Evolutionary conservation across 805 yeast genomes (phyloP).

Genomic region (Kuraishia piskuri): DNA sequence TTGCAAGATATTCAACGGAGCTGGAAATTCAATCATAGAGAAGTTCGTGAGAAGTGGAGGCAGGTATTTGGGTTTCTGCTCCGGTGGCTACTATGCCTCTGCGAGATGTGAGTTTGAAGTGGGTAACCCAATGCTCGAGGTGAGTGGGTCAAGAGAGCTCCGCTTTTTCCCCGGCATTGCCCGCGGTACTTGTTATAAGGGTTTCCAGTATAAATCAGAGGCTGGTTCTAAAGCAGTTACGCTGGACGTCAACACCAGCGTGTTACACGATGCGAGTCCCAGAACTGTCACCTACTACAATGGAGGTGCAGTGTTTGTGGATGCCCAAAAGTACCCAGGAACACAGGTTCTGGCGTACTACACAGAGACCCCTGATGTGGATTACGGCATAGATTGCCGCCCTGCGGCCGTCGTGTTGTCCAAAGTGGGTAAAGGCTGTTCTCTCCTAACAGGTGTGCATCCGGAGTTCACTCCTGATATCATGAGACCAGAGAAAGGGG

Average conservation of each 20-base stretch:
- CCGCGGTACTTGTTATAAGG: conserved; percentile 74
- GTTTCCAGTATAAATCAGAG: conserved; percentile 74
- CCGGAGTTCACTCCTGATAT: conserved; percentile 61
- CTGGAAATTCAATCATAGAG: conserved; percentile 50
- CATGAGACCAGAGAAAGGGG: conserved; percentile 16
- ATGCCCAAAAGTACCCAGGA: conserved; percentile 50
- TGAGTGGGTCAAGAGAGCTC: conserved; percentile 79
- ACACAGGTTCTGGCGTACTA: conserved; percentile 74
- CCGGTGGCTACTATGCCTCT: conserved; percentile 88
- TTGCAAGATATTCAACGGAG: conserved; percentile 64
- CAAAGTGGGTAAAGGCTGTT: conserved; percentile 66
- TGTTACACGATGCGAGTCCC: conserved; percentile 15
- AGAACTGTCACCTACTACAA: conserved; percentile 50
- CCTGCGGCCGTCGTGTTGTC: conserved; percentile 70
- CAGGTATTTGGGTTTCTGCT: conserved; percentile 77
- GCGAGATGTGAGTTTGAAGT: conserved; percentile 75
- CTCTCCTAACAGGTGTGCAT: conserved; percentile 76
- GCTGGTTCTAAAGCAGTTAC: conserved; percentile 60
- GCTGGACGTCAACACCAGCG: conserved; percentile 29
- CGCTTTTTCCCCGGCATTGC: conserved; percentile 75
- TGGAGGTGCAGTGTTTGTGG: conserved; percentile 85
- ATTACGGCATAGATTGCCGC: conserved; percentile 12
- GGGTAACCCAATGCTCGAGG: conserved; percentile 64
- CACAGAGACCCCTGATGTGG: conserved; percentile 44
- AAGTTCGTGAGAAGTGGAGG: conserved; percentile 77